Conservation (phyloP, 2,329 filamentous ascomycete genomes). For the Cordyceps cateniannulata region DNA sequence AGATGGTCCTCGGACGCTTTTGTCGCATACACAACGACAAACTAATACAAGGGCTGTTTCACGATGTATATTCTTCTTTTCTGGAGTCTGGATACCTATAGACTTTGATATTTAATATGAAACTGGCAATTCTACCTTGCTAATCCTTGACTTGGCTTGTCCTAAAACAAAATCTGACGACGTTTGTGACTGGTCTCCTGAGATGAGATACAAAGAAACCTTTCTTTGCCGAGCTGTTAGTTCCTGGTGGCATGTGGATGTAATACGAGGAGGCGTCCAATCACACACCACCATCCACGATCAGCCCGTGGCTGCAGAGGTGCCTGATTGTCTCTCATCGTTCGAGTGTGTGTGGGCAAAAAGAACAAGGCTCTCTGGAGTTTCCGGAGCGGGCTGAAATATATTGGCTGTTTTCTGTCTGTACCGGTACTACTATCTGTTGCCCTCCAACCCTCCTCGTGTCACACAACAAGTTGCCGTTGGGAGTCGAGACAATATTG, state of each 20-base stretch:
- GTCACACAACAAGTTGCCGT: too few species aligned
- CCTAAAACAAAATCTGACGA: neutral
- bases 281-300: neutral
- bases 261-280: conserved; percentile 8
- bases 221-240: neutral
- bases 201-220: neutral
- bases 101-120: conserved; percentile 11
- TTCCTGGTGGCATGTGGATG: neutral
- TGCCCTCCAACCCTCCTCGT: too few species aligned
- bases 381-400: neutral
- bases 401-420: too few species aligned
- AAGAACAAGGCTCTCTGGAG: neutral
- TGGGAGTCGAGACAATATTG: too few species aligned
- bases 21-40: neutral
- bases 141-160: too few species aligned
- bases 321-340: neutral
- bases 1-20: neutral
- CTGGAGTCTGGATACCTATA: conserved; percentile 12
- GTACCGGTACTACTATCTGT: neutral
- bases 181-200: neutral
- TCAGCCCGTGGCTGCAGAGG: neutral
- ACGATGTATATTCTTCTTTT: conserved; percentile 8
- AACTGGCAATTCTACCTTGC: neutral
- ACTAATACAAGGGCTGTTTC: conserved; percentile 9
- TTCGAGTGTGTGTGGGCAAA: neutral